These are phyloP conservation scores for Colletotrichum sp. DNA, from an alignment of 2,329 filamentous ascomycete species.

Conservation along the genomic window DNA sequence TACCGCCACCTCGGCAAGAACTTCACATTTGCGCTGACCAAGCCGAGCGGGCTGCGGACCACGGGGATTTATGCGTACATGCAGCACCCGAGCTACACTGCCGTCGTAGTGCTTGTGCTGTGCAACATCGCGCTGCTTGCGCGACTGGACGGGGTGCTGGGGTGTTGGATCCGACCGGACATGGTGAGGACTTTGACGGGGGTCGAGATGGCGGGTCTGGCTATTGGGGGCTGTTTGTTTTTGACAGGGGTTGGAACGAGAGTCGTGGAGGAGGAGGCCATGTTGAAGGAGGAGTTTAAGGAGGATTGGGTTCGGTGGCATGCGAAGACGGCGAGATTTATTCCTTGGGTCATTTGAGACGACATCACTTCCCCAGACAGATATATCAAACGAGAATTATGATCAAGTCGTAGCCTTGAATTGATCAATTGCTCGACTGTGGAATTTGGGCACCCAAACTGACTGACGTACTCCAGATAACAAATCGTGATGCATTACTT, in stretches of 20 bases:
- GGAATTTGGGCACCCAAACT: no score
- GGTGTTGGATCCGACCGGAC: slow-evolving; percentile 40
- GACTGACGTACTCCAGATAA: no score
- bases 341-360: slow-evolving; percentile 46
- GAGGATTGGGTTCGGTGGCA: slow-evolving; percentile 54
- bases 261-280: slow-evolving; percentile 53
- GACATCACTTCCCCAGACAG: no score
- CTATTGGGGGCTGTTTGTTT: slow-evolving; percentile 20
- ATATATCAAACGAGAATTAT: no score
- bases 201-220: slow-evolving; percentile 6
- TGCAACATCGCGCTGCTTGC: slow-evolving; percentile 35
- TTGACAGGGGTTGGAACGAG: slow-evolving; percentile 34
- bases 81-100: slow-evolving; percentile 59
- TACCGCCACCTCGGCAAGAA: slow-evolving; percentile 51
- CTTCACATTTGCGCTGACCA: slow-evolving; percentile 57
- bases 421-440: no score
- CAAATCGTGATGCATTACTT: no score
- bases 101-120: slow-evolving; percentile 37
- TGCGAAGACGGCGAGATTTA: slow-evolving; percentile 48
- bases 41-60: slow-evolving; percentile 50
- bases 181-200: slow-evolving; percentile 11
- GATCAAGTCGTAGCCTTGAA: no score
- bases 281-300: slow-evolving; percentile 53
- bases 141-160: slow-evolving; percentile 40
- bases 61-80: slow-evolving; percentile 52